A percentile compares a stretch with the other conserved stretches of the same genome.
Conservation (phyloP, 768 basidiomycete genomes). For the Rhodotorula diobovata region DNA sequence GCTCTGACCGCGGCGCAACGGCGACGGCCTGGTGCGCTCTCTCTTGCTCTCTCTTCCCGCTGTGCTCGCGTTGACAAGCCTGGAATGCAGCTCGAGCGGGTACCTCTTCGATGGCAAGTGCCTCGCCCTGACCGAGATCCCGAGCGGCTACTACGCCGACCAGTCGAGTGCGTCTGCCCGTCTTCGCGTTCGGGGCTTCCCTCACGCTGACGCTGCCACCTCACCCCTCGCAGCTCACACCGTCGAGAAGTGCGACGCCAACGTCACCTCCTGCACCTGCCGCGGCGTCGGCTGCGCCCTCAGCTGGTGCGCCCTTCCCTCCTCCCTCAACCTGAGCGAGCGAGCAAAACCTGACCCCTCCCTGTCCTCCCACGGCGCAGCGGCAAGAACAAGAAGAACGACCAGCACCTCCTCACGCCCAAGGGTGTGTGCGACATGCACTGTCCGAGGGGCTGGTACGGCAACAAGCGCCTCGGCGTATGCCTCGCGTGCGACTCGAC, state of each 20-base stretch:
- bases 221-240: neutral
- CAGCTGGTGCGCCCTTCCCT: no score
- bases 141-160: neutral
- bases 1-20: neutral
- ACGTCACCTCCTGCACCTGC: neutral
- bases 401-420: neutral
- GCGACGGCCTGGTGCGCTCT: no score
- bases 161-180: neutral
- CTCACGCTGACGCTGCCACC: neutral
- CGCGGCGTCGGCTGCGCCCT: neutral
- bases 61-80: no score
- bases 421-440: neutral
- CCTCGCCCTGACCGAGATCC: neutral
- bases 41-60: no score
- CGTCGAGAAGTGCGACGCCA: neutral
- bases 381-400: neutral
- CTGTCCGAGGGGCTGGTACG: neutral
- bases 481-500: slow-evolving; percentile 2
- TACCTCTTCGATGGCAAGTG: neutral
- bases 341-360: no score
- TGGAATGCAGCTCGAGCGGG: neutral
- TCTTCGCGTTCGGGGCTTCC: no score
- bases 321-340: no score
- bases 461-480: neutral
- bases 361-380: neutral